Evolutionary conservation across 2,329 filamentous ascomycete species (phyloP).

Genomic region (Diaporthe destruens): DNA sequence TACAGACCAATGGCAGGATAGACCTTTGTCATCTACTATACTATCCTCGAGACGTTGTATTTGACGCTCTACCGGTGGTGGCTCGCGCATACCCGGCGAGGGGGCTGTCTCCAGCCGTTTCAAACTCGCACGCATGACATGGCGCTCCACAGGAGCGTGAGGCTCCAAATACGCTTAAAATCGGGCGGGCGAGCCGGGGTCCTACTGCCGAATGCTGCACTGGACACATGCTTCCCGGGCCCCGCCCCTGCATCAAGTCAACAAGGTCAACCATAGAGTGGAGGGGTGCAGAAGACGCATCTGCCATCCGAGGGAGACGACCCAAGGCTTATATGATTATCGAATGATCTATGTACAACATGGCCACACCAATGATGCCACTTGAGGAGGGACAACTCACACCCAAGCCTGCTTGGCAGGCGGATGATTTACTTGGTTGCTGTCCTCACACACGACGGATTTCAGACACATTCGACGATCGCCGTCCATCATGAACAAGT

Average conservation of each 20-base stretch:
- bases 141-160: slow-evolving; percentile 15
- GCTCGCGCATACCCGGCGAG: slow-evolving; percentile 19
- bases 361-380: slow-evolving; percentile 33
- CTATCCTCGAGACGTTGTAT: neutral
- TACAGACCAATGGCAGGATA: slow-evolving; percentile 15
- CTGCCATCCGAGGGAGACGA: slow-evolving; percentile 15
- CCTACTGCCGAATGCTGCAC: slow-evolving; percentile 7
- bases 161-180: slow-evolving; percentile 38
- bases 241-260: slow-evolving; percentile 16
- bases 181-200: slow-evolving; percentile 18
- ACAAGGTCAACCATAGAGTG: slow-evolving; percentile 4
- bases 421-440: slow-evolving; percentile 15
- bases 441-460: slow-evolving; percentile 25
- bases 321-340: slow-evolving; percentile 33
- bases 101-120: slow-evolving; percentile 29
- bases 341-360: slow-evolving; percentile 31
- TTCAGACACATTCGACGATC: slow-evolving; percentile 26
- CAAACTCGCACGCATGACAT: slow-evolving; percentile 35
- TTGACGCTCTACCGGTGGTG: neutral
- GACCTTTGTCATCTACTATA: slow-evolving; percentile 11
- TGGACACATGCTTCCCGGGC: slow-evolving; percentile 8
- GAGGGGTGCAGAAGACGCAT: neutral
- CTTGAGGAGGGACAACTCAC: neutral
- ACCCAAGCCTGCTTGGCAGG: slow-evolving; percentile 23
- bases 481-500: neutral